Conservation (phyloP, 805 yeast species). For the Hanseniaspora meyeri region DNA sequence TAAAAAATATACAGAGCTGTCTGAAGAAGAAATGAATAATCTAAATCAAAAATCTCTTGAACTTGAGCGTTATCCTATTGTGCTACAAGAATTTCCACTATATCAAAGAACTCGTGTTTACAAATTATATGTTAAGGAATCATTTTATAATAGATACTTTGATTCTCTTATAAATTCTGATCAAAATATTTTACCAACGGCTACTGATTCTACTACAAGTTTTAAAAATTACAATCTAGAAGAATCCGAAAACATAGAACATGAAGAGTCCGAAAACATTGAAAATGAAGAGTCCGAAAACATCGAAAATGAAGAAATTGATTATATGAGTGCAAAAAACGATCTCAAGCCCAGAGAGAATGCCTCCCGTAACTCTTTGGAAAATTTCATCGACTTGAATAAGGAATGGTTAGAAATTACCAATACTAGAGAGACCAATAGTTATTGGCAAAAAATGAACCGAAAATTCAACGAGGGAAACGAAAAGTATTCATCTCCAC, state of each 20-base stretch:
- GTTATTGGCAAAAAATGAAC: not conserved
- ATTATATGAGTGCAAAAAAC: not conserved
- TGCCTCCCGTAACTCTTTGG: too few species aligned
- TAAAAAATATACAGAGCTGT: not conserved
- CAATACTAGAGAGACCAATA: not conserved
- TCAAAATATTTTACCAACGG: too few species aligned
- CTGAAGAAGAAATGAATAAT: not conserved
- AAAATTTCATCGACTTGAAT: not conserved
- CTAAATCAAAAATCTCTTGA: not conserved
- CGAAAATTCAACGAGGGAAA: not conserved
- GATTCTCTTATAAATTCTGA: not conserved
- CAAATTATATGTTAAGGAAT: not conserved
- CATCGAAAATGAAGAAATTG: not conserved
- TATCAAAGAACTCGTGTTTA: not conserved
- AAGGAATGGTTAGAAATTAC: not conserved
- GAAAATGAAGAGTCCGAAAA: not conserved
- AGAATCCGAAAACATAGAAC: not conserved
- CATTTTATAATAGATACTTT: not conserved
- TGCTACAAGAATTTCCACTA: not conserved
- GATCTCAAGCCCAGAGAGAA: not conserved
- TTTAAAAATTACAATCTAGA: not conserved
- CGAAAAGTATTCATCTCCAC: not conserved
- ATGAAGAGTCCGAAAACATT: not conserved
- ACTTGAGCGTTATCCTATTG: not conserved
- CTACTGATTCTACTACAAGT: too few species aligned